phyloP scores from a whole-genome alignment of 1,139 yeast genomes.

The Suhomyces ambrosiae region DNA sequence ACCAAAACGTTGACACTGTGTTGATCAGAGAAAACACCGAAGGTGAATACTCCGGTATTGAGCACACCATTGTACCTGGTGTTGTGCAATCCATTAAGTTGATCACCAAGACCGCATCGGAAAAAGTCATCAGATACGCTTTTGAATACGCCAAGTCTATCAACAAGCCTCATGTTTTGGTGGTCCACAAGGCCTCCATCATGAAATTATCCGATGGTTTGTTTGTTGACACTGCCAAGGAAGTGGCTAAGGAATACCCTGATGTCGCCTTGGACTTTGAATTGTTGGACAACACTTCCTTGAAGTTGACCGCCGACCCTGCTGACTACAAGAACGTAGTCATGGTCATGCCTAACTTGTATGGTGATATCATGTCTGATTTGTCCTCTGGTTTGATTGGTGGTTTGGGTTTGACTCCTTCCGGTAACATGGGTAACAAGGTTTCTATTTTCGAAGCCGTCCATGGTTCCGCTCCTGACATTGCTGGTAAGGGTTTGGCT shows the following conservation, averaged over 20 bases:
- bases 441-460: constrained; percentile 98
- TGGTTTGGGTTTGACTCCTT: constrained; percentile 97
- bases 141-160: constrained; percentile 92
- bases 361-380: constrained; percentile 98
- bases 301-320: constrained; percentile 89
- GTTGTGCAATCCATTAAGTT: constrained; percentile 97
- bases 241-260: constrained; percentile 88
- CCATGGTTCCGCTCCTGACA: constrained; percentile 98
- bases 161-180: constrained; percentile 86
- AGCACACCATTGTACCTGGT: constrained; percentile 97
- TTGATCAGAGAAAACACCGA: constrained; percentile 98
- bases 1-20: constrained; percentile 91
- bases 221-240: constrained; percentile 89
- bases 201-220: constrained; percentile 98
- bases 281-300: constrained; percentile 92
- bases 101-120: constrained; percentile 94
- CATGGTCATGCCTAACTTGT: constrained; percentile 99
- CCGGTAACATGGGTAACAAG: constrained; percentile 98
- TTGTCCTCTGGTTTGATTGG: constrained; percentile 97
- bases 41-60: constrained; percentile 99
- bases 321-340: constrained; percentile 75
- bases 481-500: constrained; percentile 97
- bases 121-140: constrained; percentile 94
- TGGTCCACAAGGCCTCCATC: constrained; percentile 97
- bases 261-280: constrained; percentile 81